Base-by-base conservation (phyloP, 2,329 filamentous ascomycete species). In the Xylariaceae sp. region DNA sequence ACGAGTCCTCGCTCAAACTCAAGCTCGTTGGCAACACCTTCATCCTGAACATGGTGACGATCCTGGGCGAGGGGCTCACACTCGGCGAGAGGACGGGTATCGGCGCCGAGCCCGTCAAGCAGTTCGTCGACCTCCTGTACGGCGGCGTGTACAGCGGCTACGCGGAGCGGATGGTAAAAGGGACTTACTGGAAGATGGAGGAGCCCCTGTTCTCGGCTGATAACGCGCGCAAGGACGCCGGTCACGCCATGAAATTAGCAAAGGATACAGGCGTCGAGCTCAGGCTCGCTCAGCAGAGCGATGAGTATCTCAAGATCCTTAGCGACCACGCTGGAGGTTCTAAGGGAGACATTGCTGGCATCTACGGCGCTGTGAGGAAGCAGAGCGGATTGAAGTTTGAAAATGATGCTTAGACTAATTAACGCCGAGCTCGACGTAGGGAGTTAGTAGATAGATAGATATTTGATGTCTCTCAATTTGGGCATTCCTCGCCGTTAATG, bases 1-100 rank as follows among this genome's bases (percentile, higher is more conserved):
- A 65, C 46, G 65, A 67, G 46, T 85, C 86, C 50, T 87, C 92
- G 4, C 83, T 86, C 1, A 82, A 86, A 41, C 79, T 96, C 44
- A 95, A 96, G 75, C 79, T 96, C 17, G 82, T 96, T 8, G 92
- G 93, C 55, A 96, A 96, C 74, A 91, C 89, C 0, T 93, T 96
- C 71, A 82, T 96, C 66, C 72, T 96, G 36, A 90, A 90, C 76
- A 93, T 93, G 83, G 84, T 93, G 21, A 88, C 92, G 69, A 83
- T 90, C 48, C 77, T 96, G 3, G 86, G 90, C 1, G 91, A 96
- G 76, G 89, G 87, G 5, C 84, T 94, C 69, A 85, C 89, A 1
- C 75, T 92, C 5, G 91, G 91, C 4, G 92, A 96, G 74, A 94
- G 93, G 74, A 82, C 84, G 0, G 92, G 92, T 0, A 77, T 96